These are phyloP conservation scores for Drosera capensis DNA, from an alignment of 148 eudicot species.

Conservation along the genomic window DNA sequence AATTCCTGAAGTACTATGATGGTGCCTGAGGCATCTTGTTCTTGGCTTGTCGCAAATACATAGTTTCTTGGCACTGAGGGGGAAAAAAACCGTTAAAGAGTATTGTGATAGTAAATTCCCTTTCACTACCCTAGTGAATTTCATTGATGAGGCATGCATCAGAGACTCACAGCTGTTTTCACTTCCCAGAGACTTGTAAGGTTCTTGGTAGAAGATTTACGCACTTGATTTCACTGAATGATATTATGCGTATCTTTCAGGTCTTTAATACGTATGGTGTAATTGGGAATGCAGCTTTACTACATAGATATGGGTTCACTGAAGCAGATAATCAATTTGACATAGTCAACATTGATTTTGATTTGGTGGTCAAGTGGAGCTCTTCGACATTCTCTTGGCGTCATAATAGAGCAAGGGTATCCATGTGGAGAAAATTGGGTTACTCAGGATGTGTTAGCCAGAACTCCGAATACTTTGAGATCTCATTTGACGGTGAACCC, in stretches of 20 bases:
- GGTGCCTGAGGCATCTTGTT: too few relatives aligned
- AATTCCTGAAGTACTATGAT: too few relatives aligned
- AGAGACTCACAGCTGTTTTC: too few relatives aligned
- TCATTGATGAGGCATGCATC: too few relatives aligned
- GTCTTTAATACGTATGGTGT: conserved; percentile 87
- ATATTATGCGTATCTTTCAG: conserved; percentile 20
- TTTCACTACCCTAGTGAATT: too few relatives aligned
- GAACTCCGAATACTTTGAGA: conserved; percentile 74
- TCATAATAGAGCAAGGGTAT: conserved; percentile 40
- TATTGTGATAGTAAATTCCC: too few relatives aligned
- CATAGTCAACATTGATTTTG: conserved; percentile 71
- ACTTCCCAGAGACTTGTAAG: too few relatives aligned
- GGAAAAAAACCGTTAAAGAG: too few relatives aligned
- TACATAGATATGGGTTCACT: conserved; percentile 90
- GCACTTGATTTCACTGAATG: not conserved
- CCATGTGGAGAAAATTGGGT: conserved; percentile 60
- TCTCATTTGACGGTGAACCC: conserved; percentile 70
- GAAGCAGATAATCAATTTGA: conserved; percentile 58
- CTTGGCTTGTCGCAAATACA: too few relatives aligned
- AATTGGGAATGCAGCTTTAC: conserved; percentile 87
- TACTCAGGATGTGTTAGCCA: conserved; percentile 52
- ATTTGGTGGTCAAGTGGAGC: conserved; percentile 70
- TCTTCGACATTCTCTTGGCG: conserved; percentile 53
- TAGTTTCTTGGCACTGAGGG: too few relatives aligned
- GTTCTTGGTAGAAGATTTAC: too few relatives aligned